Base-by-base conservation (phyloP, 2,329 filamentous ascomycete species). In the Neurospora sp. region DNA sequence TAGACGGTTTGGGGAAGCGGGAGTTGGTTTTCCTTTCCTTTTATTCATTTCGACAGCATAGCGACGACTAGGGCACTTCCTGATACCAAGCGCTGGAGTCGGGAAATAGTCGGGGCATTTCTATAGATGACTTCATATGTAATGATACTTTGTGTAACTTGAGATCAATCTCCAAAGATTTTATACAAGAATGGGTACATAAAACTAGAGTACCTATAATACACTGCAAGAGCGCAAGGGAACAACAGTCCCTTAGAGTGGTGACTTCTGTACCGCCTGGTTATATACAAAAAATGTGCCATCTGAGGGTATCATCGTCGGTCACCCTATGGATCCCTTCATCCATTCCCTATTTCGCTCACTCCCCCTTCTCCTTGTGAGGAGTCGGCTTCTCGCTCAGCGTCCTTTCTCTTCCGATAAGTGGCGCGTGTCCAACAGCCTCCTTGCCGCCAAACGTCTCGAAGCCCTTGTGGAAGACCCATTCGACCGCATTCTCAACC, bases 401-500 rank as follows among this genome's bases (percentile, higher is more conserved):
- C 69, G 80, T 76, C 71, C 82, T 79, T 75, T 87, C 85, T 70
- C 85, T 81, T 28, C 88, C 88, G 3, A 81, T 88, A 8, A 79
- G 72, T 1, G 87, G 87, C 19, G 86, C 78, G 70, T 86, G 77
- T 11, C 87, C 87, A 3, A 90, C 87, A 38, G 83, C 85, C 1
- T 79, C 74, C 42, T 84, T 80, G 0, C 88, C 94, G 3, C 92
- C 93, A 70, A 93, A 86, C 0, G 86, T 78, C 77, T 89, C 86
- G 77, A 97, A 96, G 0, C 86, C 91, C 75, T 90, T 92, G 76
- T 97, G 92, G 82, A 98, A 98, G 2, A 86, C 79, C 91, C 91
- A 97, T 77, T 98, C 94, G 0, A 97, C 93, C 0, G 92, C 93
- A 73, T 93, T 87, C 81, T 98, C 96, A 7, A 99, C 93, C 0